Base-by-base conservation (phyloP, 352 stramenopile species). In the Aphanomyces invadans region DNA sequence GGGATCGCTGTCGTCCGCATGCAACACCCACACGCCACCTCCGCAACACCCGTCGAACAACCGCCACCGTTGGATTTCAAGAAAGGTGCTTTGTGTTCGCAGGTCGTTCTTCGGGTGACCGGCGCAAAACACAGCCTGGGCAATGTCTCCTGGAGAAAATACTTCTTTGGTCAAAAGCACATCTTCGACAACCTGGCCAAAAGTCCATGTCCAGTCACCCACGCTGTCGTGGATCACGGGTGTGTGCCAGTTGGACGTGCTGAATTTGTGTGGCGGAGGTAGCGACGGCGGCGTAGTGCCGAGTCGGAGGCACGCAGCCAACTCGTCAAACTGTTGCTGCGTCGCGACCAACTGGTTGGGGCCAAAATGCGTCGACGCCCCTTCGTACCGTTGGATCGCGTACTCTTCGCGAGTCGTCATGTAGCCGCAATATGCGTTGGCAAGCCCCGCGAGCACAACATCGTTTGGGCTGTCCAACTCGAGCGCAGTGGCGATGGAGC, bases 361-460 rank as follows among this genome's bases (percentile, higher is more conserved):
- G 4, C 87, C 87, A 45, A 95, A 95, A 66, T 94, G 84, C 29
- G 86, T 95, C 21, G 84, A 95, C 12, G 87, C 86, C n/a, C 87
- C 87, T 81, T 95, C 87, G 65, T 95, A 95, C 3, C 86, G 80
- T 68, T 95, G 87, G 3, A 91, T 77, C 0, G 85, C 74, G 51
- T 94, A 95, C 65, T 95, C 87, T 65, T 95, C 87, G 1, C 80
- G 77, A 3, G 87, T 95, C 7, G 86, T 88, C 63, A 95, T 74
- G 68, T 95, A 95, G 3, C 83, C 86, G 46, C 81, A 82, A 69
- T 95, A 95, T 2, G 82, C 86, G 60, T 95, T 95, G 46, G 74
- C 85, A 25, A 92, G 66, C 3, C 84, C 84, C 17, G 84, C 79
- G 36, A 95, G 80, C 28, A 92, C 76, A 0, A 83, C 79, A 38